phyloP scores from a whole-genome alignment of 2,329 filamentous ascomycete species.

The Scedosporium boydii region DNA sequence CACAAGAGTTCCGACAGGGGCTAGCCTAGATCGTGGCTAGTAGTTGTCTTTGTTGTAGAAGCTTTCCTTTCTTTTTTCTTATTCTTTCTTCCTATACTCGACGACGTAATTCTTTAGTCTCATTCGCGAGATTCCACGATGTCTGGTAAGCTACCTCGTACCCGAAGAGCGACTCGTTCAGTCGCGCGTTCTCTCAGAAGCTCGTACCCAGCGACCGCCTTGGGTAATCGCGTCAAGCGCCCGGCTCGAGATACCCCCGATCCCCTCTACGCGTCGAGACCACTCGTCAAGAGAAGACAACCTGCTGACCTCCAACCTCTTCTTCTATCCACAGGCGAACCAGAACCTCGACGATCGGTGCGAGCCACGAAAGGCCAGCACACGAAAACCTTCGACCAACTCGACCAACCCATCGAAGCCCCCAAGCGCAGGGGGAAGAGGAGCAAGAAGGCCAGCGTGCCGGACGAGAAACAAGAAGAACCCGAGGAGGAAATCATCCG shows the following conservation, averaged over 20 bases:
- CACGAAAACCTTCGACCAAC: conserved; percentile 73
- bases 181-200: neutral
- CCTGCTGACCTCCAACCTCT: conserved; percentile 6
- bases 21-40: neutral
- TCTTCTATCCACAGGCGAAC: conserved; percentile 28
- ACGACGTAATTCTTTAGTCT: conserved; percentile 4
- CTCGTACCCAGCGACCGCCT: neutral
- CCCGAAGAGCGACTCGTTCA: neutral
- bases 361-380: conserved; percentile 96
- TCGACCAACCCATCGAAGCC: conserved; percentile 47
- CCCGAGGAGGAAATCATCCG: conserved; percentile 69
- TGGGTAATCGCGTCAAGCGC: neutral
- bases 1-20: neutral
- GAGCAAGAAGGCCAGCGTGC: conserved; percentile 42
- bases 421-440: conserved; percentile 41
- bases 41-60: neutral
- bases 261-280: neutral
- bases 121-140: neutral
- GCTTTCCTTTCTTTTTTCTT: neutral
- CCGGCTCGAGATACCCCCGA: neutral
- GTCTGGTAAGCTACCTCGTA: conserved; percentile 5
- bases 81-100: neutral
- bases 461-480: conserved; percentile 38
- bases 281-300: neutral
- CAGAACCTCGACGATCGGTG: conserved; percentile 84